A percentile compares a stretch with the other conserved stretches of the same genome.
Conservation (phyloP, 2,329 filamentous ascomycete genomes). For the Fusarium citri region DNA sequence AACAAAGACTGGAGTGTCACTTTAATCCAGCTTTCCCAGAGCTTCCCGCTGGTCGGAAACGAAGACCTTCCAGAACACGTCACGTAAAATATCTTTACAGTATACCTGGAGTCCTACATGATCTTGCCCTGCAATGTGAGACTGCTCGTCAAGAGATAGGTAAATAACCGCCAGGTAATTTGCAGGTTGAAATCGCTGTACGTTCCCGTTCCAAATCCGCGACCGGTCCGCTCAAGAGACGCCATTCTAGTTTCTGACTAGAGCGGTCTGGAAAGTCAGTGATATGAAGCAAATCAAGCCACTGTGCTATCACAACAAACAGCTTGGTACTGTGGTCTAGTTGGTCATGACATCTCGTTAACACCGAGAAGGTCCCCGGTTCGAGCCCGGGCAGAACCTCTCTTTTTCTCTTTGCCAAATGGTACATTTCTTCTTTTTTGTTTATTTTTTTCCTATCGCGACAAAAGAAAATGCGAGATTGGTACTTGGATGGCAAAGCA, state of each 20-base stretch:
- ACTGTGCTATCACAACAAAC: background rate
- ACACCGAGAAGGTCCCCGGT: background rate
- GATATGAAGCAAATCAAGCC: fast-evolving
- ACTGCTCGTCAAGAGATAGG: background rate
- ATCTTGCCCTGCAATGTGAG: fast-evolving
- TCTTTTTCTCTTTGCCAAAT: background rate
- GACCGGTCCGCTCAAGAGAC: background rate
- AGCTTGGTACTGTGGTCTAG: background rate
- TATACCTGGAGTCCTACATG: too few relatives aligned
- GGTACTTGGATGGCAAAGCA: fast-evolving
- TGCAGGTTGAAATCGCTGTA: fast-evolving
- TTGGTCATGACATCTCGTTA: background rate
- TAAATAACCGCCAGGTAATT: background rate
- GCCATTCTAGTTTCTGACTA: background rate
- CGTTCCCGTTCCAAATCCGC: background rate
- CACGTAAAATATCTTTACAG: too few relatives aligned
- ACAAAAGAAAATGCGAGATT: fast-evolving
- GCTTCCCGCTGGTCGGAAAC: too few relatives aligned
- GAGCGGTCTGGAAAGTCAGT: fast-evolving
- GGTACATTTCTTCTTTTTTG: background rate
- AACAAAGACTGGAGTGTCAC: too few relatives aligned
- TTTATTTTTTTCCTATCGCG: fast-evolving
- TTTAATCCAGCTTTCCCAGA: too few relatives aligned
- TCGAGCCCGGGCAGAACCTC: background rate
- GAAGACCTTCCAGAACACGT: too few relatives aligned